These are phyloP conservation scores for Fennellomyces sp. DNA, from an alignment of 371 early-diverging fungal species.

Conservation along the genomic window DNA sequence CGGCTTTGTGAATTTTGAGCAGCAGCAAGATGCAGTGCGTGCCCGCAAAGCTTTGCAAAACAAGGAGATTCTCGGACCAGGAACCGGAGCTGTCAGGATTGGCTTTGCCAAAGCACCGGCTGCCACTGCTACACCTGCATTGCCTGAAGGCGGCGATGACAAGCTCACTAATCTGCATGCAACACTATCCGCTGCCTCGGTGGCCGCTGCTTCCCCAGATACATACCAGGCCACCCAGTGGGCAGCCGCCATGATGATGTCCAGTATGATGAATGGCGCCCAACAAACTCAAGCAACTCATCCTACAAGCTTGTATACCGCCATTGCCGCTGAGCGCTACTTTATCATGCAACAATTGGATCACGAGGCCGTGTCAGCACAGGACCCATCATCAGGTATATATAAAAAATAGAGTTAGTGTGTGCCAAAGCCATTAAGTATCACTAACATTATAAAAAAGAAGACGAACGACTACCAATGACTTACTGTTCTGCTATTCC, in stretches of 20 bases:
- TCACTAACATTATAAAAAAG: no score
- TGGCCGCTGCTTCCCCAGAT: slow-evolving; percentile 12
- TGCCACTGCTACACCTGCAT: background rate
- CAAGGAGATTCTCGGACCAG: slow-evolving; percentile 84
- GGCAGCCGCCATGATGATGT: slow-evolving; percentile 42
- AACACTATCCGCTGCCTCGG: background rate
- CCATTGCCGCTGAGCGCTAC: slow-evolving; percentile 33
- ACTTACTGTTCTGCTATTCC: slow-evolving; percentile 71
- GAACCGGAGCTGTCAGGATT: slow-evolving; percentile 79
- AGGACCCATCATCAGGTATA: background rate
- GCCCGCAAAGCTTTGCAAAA: slow-evolving; percentile 89
- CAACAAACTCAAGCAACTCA: slow-evolving; percentile 14
- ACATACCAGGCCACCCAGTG: slow-evolving; percentile 39
- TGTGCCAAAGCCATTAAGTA: no score
- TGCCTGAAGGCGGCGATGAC: background rate
- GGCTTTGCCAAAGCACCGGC: slow-evolving; percentile 85
- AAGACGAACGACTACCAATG: slow-evolving; percentile 27
- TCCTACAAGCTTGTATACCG: slow-evolving; percentile 28
- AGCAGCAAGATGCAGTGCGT: slow-evolving; percentile 87
- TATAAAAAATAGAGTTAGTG: background rate
- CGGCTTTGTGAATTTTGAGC: slow-evolving; percentile 95
- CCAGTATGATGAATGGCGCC: slow-evolving; percentile 36
- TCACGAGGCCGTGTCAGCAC: slow-evolving; percentile 16
- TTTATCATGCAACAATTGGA: slow-evolving; percentile 44
- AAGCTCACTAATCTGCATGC: background rate